Conservation (phyloP, 2,329 filamentous ascomycete genomes). For the Xylaria sp. region DNA sequence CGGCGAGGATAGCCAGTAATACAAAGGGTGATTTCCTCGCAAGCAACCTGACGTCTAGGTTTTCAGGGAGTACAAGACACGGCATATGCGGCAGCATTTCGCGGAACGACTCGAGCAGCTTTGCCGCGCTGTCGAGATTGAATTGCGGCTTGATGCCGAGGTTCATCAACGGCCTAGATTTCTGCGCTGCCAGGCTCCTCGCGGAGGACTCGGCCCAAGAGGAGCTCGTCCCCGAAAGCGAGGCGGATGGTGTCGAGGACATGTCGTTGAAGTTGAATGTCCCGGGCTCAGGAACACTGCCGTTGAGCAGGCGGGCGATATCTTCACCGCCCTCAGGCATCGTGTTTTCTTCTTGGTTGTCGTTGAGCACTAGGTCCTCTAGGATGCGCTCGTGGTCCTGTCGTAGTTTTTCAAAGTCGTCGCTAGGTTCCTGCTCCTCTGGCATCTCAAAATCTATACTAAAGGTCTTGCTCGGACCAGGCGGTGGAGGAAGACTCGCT, state of each 20-base stretch:
- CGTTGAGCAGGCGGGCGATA: not conserved
- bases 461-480: conserved; percentile 56
- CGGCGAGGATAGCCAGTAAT: conserved; percentile 59
- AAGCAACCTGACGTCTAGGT: conserved; percentile 51
- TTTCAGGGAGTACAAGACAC: conserved; percentile 49
- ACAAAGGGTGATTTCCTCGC: conserved; percentile 57
- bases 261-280: conserved; percentile 39
- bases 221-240: conserved; percentile 27
- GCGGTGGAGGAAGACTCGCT: conserved; percentile 40
- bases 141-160: conserved; percentile 58
- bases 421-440: conserved; percentile 45
- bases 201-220: conserved; percentile 31
- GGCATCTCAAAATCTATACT: conserved; percentile 59
- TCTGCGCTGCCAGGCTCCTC: conserved; percentile 26
- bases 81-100: conserved; percentile 50
- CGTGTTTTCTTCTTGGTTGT: conserved; percentile 34
- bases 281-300: not conserved
- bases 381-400: conserved; percentile 51
- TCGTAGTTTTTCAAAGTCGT: conserved; percentile 51
- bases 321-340: conserved; percentile 8
- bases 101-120: conserved; percentile 51
- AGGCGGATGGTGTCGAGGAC: conserved; percentile 24
- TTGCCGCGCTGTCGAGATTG: conserved; percentile 59
- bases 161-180: conserved; percentile 34
- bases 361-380: conserved; percentile 47